Evolutionary conservation across 2,329 filamentous ascomycete species (phyloP).

Genomic region (Fusarium neocosmosporiellum): DNA sequence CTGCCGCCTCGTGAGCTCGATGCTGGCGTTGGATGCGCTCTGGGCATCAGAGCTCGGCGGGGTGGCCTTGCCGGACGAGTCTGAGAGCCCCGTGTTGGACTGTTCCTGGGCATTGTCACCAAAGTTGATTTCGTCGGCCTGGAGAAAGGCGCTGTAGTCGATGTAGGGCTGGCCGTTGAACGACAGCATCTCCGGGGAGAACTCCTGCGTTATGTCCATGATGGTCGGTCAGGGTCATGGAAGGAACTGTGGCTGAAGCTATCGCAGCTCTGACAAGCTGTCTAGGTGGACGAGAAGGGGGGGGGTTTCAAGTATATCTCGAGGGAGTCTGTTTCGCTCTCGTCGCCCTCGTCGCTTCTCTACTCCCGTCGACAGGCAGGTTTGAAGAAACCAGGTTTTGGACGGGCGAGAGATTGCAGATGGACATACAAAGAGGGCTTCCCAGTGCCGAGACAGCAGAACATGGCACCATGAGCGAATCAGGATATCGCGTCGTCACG

Average conservation of each 20-base stretch:
- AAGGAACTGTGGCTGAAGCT: not conserved
- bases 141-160: conserved; percentile 54
- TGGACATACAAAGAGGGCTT: conserved; percentile 4
- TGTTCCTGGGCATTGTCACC: conserved; percentile 30
- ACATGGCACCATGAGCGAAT: conserved; percentile 31
- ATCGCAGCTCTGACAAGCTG: conserved; percentile 9
- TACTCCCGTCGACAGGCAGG: not conserved
- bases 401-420: not conserved
- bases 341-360: not conserved
- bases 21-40: conserved; percentile 36
- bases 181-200: conserved; percentile 44
- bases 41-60: conserved; percentile 46
- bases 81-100: conserved; percentile 35
- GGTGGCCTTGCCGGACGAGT: conserved; percentile 47
- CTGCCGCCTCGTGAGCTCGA: conserved; percentile 25
- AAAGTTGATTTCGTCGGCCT: conserved; percentile 42
- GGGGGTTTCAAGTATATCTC: not conserved
- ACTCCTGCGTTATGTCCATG: conserved; percentile 47
- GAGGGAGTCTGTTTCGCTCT: not conserved
- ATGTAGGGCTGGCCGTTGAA: conserved; percentile 49
- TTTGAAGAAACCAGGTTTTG: not conserved
- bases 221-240: not conserved
- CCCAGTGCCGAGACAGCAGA: conserved; percentile 1
- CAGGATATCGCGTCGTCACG: conserved; percentile 35
- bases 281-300: not conserved